Conservation (phyloP, 2,329 filamentous ascomycete species). For the Fusarium robinianum region DNA sequence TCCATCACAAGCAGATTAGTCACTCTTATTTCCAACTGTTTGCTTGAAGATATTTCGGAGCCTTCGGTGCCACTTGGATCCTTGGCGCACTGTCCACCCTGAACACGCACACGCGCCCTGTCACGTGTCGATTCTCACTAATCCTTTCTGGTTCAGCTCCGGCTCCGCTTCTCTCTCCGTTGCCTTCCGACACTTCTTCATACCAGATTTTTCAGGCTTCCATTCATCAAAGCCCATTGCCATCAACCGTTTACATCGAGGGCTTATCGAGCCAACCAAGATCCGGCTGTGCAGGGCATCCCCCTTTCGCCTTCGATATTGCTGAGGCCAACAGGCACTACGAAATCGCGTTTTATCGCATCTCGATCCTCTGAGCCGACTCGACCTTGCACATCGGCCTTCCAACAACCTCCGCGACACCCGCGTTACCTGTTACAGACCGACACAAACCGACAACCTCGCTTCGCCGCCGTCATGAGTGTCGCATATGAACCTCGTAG, state of each 20-base stretch:
- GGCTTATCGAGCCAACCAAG: too few relatives aligned
- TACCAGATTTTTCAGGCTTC: conserved; percentile 46
- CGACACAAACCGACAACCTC: conserved; percentile 13
- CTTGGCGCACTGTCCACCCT: conserved; percentile 25
- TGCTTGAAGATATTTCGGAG: conserved; percentile 23
- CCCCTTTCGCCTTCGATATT: neutral
- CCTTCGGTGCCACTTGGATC: conserved; percentile 30
- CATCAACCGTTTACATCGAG: too few relatives aligned
- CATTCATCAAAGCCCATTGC: conserved; percentile 31
- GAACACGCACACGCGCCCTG: conserved; percentile 8
- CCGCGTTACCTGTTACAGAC: conserved; percentile 21
- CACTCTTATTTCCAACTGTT: neutral
- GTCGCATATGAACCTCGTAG: conserved; percentile 57
- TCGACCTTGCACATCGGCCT: conserved; percentile 16
- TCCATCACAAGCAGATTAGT: too few relatives aligned
- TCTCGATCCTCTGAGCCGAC: conserved; percentile 1
- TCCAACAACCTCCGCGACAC: conserved; percentile 17
- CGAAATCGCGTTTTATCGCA: neutral
- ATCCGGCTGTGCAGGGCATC: conserved; percentile 8
- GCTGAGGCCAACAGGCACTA: neutral
- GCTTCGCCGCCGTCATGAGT: conserved; percentile 47
- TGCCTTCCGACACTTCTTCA: conserved; percentile 36
- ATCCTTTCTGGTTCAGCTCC: conserved; percentile 32
- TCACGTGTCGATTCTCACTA: conserved; percentile 40
- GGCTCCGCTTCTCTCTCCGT: conserved; percentile 29